Base-by-base conservation (phyloP, 139 green algal species). In the Micractinium conductrix region DNA sequence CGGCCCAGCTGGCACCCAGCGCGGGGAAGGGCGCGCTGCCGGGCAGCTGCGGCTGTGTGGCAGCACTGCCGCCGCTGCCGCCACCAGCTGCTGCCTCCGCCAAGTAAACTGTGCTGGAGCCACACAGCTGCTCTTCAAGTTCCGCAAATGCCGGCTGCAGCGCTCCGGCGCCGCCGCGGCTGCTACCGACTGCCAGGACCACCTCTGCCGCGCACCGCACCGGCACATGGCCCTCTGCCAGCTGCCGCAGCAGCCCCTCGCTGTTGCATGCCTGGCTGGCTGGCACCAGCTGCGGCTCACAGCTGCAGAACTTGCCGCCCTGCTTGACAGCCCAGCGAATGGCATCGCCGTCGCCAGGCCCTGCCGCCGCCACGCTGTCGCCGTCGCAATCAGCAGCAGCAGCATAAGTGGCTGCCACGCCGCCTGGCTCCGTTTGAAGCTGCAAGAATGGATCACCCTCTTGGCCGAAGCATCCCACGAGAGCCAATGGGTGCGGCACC, bases 1-100 rank as follows among this genome's bases (percentile, higher is more conserved):
- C 17, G 9, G 30, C 53, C 80, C 80, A 85, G 69, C 40, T 72
- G 80, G 69, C 80, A 21, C 80, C 80, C 80, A 85, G 80, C n/a
- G 21, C 69, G 2, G 37, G 4, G 22, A 80, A 71, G 12, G 69
- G 48, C 22, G 21, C 70, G 1, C 14, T 14, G 2, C 50, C 80
- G 2, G 50, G 60, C 19, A 76, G 24, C n/a, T 42, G 24, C 5
- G 35, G 22, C 30, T 68, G 45, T 19, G 16, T 17, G 8, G 48
- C 17, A 40, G 24, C 10, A 30, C 22, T 16, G 48, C 42, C 16
- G 53, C 50, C 28, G 40, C 44, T 33, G 65, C 30, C 12, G 78
- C 43, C 42, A 2, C 14, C 26, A 42, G 42, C 78, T 12, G 53
- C 30, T 42, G 24, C 37, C 42, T 44, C 50, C 6, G 69, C 80